Base-by-base conservation (phyloP, 352 stramenopile genomes). In the Phytopythium litorale region DNA sequence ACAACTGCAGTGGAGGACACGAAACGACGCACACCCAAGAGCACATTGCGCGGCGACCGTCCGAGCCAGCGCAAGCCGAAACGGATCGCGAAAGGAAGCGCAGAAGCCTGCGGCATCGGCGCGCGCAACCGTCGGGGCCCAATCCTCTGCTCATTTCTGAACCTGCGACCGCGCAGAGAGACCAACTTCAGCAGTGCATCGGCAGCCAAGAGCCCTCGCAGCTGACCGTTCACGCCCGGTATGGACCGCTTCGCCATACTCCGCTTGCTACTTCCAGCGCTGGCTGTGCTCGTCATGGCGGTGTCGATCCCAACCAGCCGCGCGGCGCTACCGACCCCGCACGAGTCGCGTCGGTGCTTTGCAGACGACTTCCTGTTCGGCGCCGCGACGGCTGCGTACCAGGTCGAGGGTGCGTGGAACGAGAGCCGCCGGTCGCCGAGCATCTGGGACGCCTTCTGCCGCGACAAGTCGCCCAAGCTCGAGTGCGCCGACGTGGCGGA, bases 371-470 rank as follows among this genome's bases (percentile, higher is more conserved):
- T 98, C 78, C 67, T 95, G 56, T 97, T 91, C 56, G 95, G 95
- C 23, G 81, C 79, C 5, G 91, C 93, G 18, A 98, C 93, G 6
- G 91, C 93, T 1, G 72, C 87, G 33, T 98, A 97, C 73, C 93
- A 98, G 71, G 91, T 98, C 37, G 96, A 99, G 78, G 96, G 95
- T 23, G 94, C 78, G 4, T 81, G 76, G 58, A 83, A 97, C 52
- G 81, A 88, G 54, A 86, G 75, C 7, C 89, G 91, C 8, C 76
- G 91, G 12, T 91, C 87, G 40, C 60, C 71, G 25, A 86, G 76
- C 48, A 98, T 98, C 56, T 99, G 96, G 97, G 96, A 99, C 78
- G 88, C 86, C 23, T 98, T 92, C 65, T 96, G 85, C 50, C 78
- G 78, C 38, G 72, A 75, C 16, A 71, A 89, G 23, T 28, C 35